Evolutionary conservation across 345 rosid species (phyloP), one percentile per base, ranked within the genome.

Genomic region (Boechera retrofracta): DNA sequence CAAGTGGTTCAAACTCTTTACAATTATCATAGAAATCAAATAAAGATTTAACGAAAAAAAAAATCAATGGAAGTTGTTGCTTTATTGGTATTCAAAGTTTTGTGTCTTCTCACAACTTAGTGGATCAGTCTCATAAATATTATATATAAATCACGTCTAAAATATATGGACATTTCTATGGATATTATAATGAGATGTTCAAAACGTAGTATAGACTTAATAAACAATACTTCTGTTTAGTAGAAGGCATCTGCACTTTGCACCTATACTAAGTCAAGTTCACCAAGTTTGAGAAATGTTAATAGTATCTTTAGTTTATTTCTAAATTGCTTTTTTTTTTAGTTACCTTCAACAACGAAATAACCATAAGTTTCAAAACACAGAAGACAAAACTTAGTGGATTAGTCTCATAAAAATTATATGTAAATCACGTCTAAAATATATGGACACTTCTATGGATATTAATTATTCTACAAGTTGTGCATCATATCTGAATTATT

Each of bases 391-490:
- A n/a, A n/a, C n/a, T n/a, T n/a, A n/a, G 48, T 59, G 21, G 60
- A 24, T 60, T 29, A 48, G 13, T 60, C 59, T 24, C n/a, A 60
- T 59, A 48, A 41, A 59, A 28, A 28, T 15, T 24, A 47, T 15
- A 38, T 36, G 69, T 61, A n/a, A 36, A 72, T 10, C 56, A 36
- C 12, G 18, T 60, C 11, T 6, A 60, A 48, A 48, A 35, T 35
- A 47, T 59, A 18, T 35, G 67, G 47, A 44, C 74, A 58, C 32
- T 32, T 21, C 9, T 7, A 15, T 47, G 39, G n/a, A 36, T 57
- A 45, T 75, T 57, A 55, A 52, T 53, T 35, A 33, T 74, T 45
- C 21, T 47, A 57, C 47, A 42, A 64, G 28, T 66, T 67, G 45
- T 66, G 51, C 29, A 56, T 56, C 59, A 75, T 56, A 36, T 13